Evolutionary conservation across 768 basidiomycete genomes (phyloP).

Genomic region (Strobilomyces echinocephalus): DNA sequence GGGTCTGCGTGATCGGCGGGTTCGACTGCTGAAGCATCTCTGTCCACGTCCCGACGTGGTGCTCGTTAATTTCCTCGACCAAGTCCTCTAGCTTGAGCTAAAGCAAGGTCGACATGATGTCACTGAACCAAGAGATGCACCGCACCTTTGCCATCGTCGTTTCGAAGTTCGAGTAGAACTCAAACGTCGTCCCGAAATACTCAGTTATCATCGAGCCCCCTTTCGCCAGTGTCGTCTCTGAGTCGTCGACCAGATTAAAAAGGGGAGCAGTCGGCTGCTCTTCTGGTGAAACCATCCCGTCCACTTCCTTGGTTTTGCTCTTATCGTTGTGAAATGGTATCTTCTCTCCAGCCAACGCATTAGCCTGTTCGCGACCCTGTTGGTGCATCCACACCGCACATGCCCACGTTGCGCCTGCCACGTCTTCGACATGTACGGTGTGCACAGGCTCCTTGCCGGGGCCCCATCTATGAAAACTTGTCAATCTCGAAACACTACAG

Average conservation of each 20-base stretch:
- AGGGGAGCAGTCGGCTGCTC: constrained; percentile 63
- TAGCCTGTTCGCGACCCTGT: constrained; percentile 59
- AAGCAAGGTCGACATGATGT: neutral
- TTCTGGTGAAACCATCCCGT: constrained; percentile 54
- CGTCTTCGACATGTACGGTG: constrained; percentile 74
- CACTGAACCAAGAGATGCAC: constrained; percentile 2
- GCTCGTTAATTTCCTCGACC: constrained; percentile 81
- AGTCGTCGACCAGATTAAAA: constrained; percentile 85
- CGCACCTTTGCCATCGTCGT: constrained; percentile 62
- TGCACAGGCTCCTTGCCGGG: constrained; percentile 73
- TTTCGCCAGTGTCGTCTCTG: constrained; percentile 62
- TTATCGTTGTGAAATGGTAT: constrained; percentile 54
- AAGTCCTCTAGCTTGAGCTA: constrained; percentile 65
- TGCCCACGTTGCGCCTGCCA: constrained; percentile 74
- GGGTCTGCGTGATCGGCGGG: constrained; percentile 67
- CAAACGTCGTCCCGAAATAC: constrained; percentile 73
- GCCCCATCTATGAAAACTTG: constrained; percentile 52
- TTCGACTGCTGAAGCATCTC: constrained; percentile 70
- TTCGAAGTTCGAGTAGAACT: constrained; percentile 71
- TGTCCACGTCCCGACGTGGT: constrained; percentile 78
- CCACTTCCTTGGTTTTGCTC: constrained; percentile 57
- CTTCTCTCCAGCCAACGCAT: constrained; percentile 44
- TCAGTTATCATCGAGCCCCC: constrained; percentile 63
- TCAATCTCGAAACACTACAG: constrained; percentile 8
- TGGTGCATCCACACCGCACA: constrained; percentile 70